Evolutionary conservation across 2,329 filamentous ascomycete genomes (phyloP).

Genomic region (Cytospora schulzeri): DNA sequence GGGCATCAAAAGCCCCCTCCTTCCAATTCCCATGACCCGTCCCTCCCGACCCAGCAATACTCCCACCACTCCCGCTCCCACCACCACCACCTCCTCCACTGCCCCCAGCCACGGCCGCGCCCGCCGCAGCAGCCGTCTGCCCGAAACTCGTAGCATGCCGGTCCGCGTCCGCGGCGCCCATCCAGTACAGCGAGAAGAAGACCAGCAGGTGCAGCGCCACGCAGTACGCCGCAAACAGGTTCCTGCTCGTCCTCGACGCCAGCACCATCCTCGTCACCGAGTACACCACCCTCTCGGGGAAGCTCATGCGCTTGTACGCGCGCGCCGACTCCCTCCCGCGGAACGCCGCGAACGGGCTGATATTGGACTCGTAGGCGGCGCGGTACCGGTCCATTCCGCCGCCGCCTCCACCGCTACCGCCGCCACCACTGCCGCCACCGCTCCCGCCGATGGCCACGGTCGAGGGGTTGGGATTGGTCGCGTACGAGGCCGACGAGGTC

Average conservation of each 20-base stretch:
- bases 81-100: conserved; percentile 31
- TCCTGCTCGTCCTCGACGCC: conserved; percentile 85
- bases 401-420: conserved; percentile 65
- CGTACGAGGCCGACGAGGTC: conserved; percentile 61
- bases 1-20: conserved; percentile 57
- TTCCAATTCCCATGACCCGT: conserved; percentile 51
- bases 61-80: no score
- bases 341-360: conserved; percentile 95
- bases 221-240: conserved; percentile 91
- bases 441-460: conserved; percentile 63
- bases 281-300: conserved; percentile 88
- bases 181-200: conserved; percentile 84
- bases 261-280: conserved; percentile 89
- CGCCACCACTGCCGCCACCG: conserved; percentile 60
- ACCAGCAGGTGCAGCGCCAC: conserved; percentile 85
- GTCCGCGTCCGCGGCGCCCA: conserved; percentile 69
- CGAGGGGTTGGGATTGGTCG: conserved; percentile 74
- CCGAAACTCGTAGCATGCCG: conserved; percentile 60
- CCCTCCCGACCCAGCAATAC: conserved; percentile 37
- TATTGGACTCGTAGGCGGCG: conserved; percentile 90
- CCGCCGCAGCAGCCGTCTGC: conserved; percentile 47
- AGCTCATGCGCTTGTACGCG: conserved; percentile 88
- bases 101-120: conserved; percentile 46
- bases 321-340: conserved; percentile 88
- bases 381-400: conserved; percentile 70